Evolutionary conservation across 208 protist genomes (phyloP).

Genomic region (Tetramitus jugosus): DNA sequence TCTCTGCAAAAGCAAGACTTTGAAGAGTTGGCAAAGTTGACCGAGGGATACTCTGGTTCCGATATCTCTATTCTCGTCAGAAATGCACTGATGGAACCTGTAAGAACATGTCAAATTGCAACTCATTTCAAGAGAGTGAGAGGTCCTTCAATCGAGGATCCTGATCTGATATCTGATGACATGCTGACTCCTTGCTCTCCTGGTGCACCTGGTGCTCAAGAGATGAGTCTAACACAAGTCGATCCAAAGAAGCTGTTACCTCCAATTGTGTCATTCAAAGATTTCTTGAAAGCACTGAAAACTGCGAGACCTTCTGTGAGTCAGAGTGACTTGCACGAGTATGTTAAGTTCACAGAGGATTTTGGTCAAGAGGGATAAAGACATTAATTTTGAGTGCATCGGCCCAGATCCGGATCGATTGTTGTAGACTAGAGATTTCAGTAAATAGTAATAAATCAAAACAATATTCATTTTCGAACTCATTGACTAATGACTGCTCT

Average conservation of each 20-base stretch:
- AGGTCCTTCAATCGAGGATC: slow-evolving; percentile 62
- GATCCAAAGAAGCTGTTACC: slow-evolving; percentile 70
- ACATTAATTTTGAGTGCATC: too few species aligned
- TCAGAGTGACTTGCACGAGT: slow-evolving; percentile 71
- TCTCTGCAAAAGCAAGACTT: slow-evolving; percentile 71
- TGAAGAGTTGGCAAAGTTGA: slow-evolving; percentile 66
- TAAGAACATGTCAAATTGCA: slow-evolving; percentile 88
- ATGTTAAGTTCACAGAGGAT: slow-evolving; percentile 85
- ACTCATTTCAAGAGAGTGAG: slow-evolving; percentile 90
- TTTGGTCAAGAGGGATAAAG: slow-evolving; percentile 95
- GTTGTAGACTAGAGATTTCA: too few species aligned
- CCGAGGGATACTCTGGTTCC: slow-evolving; percentile 85
- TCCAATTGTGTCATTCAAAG: slow-evolving; percentile 66
- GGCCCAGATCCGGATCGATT: too few species aligned
- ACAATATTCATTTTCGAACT: too few species aligned
- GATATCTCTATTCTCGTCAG: slow-evolving; percentile 92
- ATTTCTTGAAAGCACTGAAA: slow-evolving; percentile 82
- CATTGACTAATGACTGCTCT: too few species aligned
- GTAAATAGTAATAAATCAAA: too few species aligned
- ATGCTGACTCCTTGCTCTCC: slow-evolving; percentile 82
- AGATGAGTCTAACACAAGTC: slow-evolving; percentile 83
- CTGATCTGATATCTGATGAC: slow-evolving; percentile 57
- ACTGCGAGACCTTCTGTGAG: slow-evolving; percentile 74
- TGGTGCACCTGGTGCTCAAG: slow-evolving; percentile 71
- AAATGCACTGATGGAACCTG: slow-evolving; percentile 93